Evolutionary conservation across 208 protist genomes (phyloP).

Genomic region (Acanthamoeba sp.): DNA sequence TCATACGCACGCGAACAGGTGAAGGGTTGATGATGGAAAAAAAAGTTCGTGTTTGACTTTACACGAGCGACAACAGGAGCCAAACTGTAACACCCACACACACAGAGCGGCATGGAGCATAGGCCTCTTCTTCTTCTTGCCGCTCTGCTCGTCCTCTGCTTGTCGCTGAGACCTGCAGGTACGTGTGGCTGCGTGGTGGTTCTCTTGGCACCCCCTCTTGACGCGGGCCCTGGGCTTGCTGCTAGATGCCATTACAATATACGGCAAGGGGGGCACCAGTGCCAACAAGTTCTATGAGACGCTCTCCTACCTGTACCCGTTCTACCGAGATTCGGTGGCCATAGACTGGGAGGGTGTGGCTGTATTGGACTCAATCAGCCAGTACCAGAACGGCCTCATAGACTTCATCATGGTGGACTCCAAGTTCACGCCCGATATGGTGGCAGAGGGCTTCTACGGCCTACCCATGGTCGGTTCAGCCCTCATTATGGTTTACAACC

Average conservation of each 20-base stretch:
- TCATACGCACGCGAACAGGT: no score
- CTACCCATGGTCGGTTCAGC: not conserved
- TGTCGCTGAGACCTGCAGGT: no score
- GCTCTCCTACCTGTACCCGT: not conserved
- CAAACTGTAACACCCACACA: no score
- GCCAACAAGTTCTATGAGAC: not conserved
- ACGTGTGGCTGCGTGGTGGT: no score
- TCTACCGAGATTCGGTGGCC: not conserved
- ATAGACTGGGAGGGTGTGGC: conserved; percentile 4
- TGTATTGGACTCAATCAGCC: not conserved
- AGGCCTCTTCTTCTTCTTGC: no score
- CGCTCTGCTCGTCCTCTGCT: no score
- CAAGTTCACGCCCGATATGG: not conserved
- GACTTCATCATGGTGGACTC: conserved; percentile 37
- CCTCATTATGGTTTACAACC: conserved; percentile 26
- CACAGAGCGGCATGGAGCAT: no score
- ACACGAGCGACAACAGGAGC: no score
- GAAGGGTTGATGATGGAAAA: no score
- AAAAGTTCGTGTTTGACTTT: no score
- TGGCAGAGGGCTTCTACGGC: not conserved
- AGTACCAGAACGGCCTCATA: not conserved
- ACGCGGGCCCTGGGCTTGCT: no score
- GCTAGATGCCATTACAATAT: not conserved
- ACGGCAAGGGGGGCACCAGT: conserved; percentile 5
- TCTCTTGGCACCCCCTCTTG: no score